These are phyloP conservation scores for Mollisiaceae sp. DNA, from an alignment of 2,329 filamentous ascomycete species.

Conservation along the genomic window DNA sequence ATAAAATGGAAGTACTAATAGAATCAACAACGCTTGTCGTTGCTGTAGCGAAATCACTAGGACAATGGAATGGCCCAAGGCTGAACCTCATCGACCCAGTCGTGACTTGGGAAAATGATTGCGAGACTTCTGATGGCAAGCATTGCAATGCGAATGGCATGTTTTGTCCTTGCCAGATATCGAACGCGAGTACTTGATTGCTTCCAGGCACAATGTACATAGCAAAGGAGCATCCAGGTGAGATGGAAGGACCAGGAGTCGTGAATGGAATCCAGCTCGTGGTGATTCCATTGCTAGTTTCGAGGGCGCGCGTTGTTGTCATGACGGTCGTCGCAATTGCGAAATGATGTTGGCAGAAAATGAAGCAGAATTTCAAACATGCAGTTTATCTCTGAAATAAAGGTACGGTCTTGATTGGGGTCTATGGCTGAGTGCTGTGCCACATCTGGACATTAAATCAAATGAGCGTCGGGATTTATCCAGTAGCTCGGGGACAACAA, in stretches of 20 bases:
- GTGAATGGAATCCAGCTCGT: slow-evolving; percentile 30
- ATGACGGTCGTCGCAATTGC: not conserved
- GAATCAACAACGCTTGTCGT: slow-evolving; percentile 20
- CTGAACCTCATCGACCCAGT: slow-evolving; percentile 10
- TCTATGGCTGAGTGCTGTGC: not conserved
- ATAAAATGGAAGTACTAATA: slow-evolving; percentile 22
- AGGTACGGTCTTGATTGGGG: not conserved
- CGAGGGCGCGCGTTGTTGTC: slow-evolving; percentile 22
- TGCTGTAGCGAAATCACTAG: slow-evolving; percentile 24
- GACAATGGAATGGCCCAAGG: slow-evolving; percentile 24
- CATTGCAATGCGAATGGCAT: slow-evolving; percentile 21
- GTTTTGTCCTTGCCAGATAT: slow-evolving; percentile 20
- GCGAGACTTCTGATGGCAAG: slow-evolving; percentile 18
- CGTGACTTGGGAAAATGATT: slow-evolving; percentile 6
- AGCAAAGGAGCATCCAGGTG: slow-evolving; percentile 22
- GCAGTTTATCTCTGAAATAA: not conserved
- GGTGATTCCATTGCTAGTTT: slow-evolving; percentile 26
- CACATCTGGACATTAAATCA: not conserved
- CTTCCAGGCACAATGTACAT: slow-evolving; percentile 22
- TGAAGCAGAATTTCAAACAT: not conserved
- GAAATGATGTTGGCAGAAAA: not conserved
- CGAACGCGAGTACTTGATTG: slow-evolving; percentile 22
- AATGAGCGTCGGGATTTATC: not conserved
- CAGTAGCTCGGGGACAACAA: not conserved
- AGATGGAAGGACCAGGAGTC: slow-evolving; percentile 24